Evolutionary conservation across 176 grass and related monocot genomes (phyloP).

Genomic region (Saccharum officinarum): DNA sequence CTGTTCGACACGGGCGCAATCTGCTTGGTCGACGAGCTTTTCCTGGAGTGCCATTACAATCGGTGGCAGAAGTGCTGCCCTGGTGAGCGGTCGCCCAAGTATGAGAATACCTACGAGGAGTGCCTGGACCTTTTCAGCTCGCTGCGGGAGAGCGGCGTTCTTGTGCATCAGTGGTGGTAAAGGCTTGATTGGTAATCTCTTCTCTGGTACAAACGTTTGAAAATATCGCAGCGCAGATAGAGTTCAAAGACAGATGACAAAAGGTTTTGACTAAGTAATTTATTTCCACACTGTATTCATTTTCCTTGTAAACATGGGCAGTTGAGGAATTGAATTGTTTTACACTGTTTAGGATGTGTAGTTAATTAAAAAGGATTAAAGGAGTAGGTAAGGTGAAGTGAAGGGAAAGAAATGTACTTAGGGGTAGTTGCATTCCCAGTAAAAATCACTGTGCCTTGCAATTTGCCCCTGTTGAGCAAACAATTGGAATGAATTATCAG

Average conservation of each 20-base stretch:
- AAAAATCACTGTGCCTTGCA: neutral
- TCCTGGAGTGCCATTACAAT: slow-evolving; percentile 89
- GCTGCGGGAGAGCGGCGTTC: slow-evolving; percentile 61
- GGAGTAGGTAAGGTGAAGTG: neutral
- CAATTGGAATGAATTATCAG: neutral
- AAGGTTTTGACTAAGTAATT: neutral
- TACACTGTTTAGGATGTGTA: neutral
- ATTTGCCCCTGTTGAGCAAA: neutral
- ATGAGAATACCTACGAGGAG: slow-evolving; percentile 59
- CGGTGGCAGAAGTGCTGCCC: slow-evolving; percentile 82
- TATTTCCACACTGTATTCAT: slow-evolving; percentile 11
- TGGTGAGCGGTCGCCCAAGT: slow-evolving; percentile 73
- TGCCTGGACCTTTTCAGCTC: slow-evolving; percentile 62
- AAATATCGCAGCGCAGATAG: neutral
- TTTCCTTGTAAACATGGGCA: neutral
- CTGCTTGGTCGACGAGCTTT: slow-evolving; percentile 74
- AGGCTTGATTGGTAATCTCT: neutral
- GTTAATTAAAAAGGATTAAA: neutral
- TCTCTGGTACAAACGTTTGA: neutral
- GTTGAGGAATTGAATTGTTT: slow-evolving; percentile 11
- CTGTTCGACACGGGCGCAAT: slow-evolving; percentile 60
- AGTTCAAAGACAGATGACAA: neutral
- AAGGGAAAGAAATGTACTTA: slow-evolving; percentile 16
- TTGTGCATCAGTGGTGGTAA: slow-evolving; percentile 91
- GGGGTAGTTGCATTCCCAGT: neutral